Percentiles rank a stretch among this genome's conserved stretches.
These are phyloP conservation scores for Heimioporus sp. DNA, from an alignment of 768 basidiomycete genomes.

Conservation along the genomic window DNA sequence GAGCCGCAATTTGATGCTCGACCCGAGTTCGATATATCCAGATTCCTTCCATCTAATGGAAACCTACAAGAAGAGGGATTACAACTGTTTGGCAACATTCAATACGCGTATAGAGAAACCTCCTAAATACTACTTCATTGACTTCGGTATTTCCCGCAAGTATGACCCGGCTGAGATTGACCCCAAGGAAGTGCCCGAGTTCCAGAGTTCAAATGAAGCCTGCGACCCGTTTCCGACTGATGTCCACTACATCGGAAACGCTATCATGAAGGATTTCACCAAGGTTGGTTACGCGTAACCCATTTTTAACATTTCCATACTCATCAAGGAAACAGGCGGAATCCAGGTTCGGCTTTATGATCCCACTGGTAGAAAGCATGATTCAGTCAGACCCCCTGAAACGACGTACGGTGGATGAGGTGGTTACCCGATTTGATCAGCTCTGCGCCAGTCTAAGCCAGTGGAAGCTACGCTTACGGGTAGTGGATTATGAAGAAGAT, in stretches of 20 bases:
- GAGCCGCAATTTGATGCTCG: constrained; percentile 33
- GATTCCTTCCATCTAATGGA: constrained; percentile 25
- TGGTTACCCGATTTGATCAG: constrained; percentile 13
- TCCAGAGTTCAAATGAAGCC: constrained; percentile 19
- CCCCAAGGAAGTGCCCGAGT: constrained; percentile 35
- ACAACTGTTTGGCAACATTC: constrained; percentile 16
- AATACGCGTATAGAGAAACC: constrained; percentile 31
- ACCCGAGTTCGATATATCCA: constrained; percentile 24
- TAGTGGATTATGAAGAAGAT: constrained; percentile 18
- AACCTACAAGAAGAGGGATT: constrained; percentile 11
- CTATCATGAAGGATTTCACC: constrained; percentile 33
- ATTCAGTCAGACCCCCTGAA: constrained; percentile 18
- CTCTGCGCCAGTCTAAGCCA: constrained; percentile 7
- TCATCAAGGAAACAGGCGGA: not conserved
- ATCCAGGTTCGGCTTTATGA: constrained; percentile 21
- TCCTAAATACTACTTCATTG: constrained; percentile 34
- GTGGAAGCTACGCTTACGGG: constrained; percentile 28
- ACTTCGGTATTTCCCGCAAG: constrained; percentile 34
- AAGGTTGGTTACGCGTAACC: constrained; percentile 17
- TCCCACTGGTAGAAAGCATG: constrained; percentile 19
- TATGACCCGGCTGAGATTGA: constrained; percentile 26
- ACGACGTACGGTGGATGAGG: constrained; percentile 24
- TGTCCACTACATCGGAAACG: constrained; percentile 43
- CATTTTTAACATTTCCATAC: no score
- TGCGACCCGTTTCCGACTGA: constrained; percentile 43